Base-by-base conservation (phyloP, 1,139 yeast species). In the Zygosaccharomyces pseudobailii region DNA sequence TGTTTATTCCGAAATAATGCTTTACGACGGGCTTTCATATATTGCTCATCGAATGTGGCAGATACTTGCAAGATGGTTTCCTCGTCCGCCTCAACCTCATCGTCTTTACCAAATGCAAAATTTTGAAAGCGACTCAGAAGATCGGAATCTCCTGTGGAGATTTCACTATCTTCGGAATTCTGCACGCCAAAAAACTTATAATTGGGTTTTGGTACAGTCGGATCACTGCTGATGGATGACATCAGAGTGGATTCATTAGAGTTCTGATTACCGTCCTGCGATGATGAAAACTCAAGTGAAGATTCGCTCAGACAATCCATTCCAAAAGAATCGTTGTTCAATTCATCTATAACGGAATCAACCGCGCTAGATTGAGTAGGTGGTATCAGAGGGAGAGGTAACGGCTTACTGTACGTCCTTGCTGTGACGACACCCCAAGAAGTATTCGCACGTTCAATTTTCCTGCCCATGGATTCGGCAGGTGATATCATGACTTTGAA, bases 371-470 rank as follows among this genome's bases (percentile, higher is more conserved):
- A 45, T 9, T 32, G 42, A 10, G 41, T 10, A 17, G 41, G 20
- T 20, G 41, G 34, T 9, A n/a, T 9, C 24, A 23, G 6, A n/a
- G 51, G 51, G 17, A 24, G 40, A 5, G 60, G 60, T 8, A 56
- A 36, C 4, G 60, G 59, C 35, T 56, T 56, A 21, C 55, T 54
- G 28, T 55, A 55, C 17, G 43, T 45, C 24, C 34, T 47, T 6
- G 51, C 51, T 9, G 48, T 45, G 13, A 43, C 38, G 21, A 54
- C 49, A 6, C 58, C 58, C 60, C 60, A 56, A 28, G 44, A 48
- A 23, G 42, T 44, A 33, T 56, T 56, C 5, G 55, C 59, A n/a
- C 49, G 47, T 33, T 51, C 51, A 13, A 55, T 40, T 39, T 45
- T 55, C 20, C 43, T 43, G 20, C 45, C 19, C n/a, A 49, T 33